phyloP scores from a whole-genome alignment of 495 filamentous ascomycete genomes.

The Immersiella caudata region DNA sequence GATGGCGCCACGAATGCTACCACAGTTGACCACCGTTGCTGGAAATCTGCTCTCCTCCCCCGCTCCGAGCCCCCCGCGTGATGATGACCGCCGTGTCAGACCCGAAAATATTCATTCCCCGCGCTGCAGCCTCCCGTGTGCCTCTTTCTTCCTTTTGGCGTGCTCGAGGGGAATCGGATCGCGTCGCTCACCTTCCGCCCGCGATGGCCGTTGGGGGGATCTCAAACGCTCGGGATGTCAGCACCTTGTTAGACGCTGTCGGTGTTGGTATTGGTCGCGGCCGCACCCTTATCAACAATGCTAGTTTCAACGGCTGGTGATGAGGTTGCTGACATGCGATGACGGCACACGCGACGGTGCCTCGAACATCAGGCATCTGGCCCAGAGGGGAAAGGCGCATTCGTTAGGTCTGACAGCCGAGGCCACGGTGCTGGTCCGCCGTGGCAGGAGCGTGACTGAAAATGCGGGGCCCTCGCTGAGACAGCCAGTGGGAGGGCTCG shows the following conservation, averaged over 20 bases:
- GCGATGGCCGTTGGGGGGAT: too few species aligned
- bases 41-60: background rate
- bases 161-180: background rate
- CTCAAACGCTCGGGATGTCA: slow-evolving; percentile 2
- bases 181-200: background rate
- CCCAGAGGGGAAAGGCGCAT: background rate
- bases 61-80: background rate
- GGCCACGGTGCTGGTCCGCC: background rate
- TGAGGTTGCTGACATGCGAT: slow-evolving; percentile 1
- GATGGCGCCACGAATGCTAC: background rate
- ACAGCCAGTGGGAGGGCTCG: background rate
- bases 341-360: background rate
- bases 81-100: background rate
- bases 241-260: slow-evolving; percentile 7
- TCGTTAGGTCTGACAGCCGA: background rate
- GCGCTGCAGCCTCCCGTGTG: background rate
- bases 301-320: background rate
- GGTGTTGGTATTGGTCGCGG: background rate
- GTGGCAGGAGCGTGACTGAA: background rate
- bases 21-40: background rate
- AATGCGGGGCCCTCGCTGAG: background rate
- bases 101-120: background rate
- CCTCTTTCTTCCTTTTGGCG: background rate
- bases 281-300: slow-evolving; percentile 1
- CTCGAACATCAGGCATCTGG: background rate